Conservation (phyloP, 2,329 filamentous ascomycete species). For the Hortaea werneckii region DNA sequence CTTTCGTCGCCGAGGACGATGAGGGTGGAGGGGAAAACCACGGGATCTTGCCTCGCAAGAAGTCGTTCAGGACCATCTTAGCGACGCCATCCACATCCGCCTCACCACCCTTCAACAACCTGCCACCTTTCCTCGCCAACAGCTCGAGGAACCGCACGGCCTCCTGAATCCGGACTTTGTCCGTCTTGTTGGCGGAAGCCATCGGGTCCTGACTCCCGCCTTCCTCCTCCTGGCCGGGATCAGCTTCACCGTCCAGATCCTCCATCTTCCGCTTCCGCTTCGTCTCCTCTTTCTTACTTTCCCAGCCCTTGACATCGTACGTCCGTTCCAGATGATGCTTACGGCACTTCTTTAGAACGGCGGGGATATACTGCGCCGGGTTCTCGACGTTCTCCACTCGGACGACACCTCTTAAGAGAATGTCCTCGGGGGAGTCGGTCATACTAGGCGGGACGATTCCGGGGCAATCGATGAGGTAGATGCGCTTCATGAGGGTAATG, state of each 20-base stretch:
- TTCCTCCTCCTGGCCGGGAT: not conserved
- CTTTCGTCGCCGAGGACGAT: no score
- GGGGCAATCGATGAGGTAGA: conserved; percentile 92
- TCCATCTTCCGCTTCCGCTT: conserved; percentile 1
- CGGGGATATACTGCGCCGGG: conserved; percentile 88
- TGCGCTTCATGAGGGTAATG: conserved; percentile 87
- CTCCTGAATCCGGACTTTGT: conserved; percentile 37
- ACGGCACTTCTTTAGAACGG: conserved; percentile 70
- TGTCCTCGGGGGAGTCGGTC: conserved; percentile 73
- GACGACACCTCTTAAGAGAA: conserved; percentile 82
- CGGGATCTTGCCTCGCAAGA: conserved; percentile 86
- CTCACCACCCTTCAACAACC: conserved; percentile 84
- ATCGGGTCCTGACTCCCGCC: conserved; percentile 8
- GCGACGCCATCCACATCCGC: conserved; percentile 90
- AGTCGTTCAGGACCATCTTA: conserved; percentile 95
- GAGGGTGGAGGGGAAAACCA: conserved; percentile 81
- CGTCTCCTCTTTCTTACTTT: conserved; percentile 1
- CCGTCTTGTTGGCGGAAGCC: conserved; percentile 8
- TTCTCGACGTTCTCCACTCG: conserved; percentile 94
- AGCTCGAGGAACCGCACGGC: conserved; percentile 76
- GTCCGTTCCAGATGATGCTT: conserved; percentile 82
- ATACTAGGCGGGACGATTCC: conserved; percentile 88
- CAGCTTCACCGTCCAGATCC: not conserved
- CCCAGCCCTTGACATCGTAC: conserved; percentile 74
- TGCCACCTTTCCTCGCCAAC: conserved; percentile 75